Percentiles rank a stretch among this genome's conserved stretches.
Conservation (phyloP, 2,329 filamentous ascomycete genomes). For the Cryphonectria nitschkei region DNA sequence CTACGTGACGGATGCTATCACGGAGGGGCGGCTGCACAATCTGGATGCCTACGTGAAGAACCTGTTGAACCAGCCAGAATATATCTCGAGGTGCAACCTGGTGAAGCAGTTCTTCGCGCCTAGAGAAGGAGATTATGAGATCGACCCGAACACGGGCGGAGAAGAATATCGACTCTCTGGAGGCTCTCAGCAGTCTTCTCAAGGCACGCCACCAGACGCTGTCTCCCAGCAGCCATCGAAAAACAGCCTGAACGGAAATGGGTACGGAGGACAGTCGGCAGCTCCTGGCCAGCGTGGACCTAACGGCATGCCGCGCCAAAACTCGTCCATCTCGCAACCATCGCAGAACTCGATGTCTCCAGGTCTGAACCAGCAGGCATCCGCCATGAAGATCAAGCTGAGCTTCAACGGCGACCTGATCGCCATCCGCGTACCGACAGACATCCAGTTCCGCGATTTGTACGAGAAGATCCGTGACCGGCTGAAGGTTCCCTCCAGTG, state of each 20-base stretch:
- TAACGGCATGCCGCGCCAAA: constrained; percentile 48
- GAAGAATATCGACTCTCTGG: constrained; percentile 77
- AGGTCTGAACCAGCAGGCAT: constrained; percentile 48
- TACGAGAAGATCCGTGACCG: constrained; percentile 84
- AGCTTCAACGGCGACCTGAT: constrained; percentile 92
- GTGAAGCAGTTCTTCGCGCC: constrained; percentile 92
- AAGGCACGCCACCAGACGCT: constrained; percentile 62
- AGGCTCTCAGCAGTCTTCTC: constrained; percentile 69
- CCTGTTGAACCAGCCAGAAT: constrained; percentile 77
- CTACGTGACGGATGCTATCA: constrained; percentile 97
- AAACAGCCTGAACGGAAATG: constrained; percentile 63
- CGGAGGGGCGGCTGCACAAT: constrained; percentile 88
- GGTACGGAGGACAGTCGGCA: constrained; percentile 57
- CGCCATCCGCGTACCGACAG: constrained; percentile 82
- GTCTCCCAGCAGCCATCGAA: constrained; percentile 68
- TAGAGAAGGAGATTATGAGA: constrained; percentile 89
- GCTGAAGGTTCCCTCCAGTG: constrained; percentile 70
- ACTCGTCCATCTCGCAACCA: constrained; percentile 54
- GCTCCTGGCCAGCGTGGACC: constrained; percentile 49
- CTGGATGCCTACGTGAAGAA: constrained; percentile 96
- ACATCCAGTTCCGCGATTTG: constrained; percentile 77
- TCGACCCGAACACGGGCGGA: constrained; percentile 68
- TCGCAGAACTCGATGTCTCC: constrained; percentile 61
- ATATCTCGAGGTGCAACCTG: constrained; percentile 82
- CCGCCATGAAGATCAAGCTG: constrained; percentile 88